A percentile compares a stretch with the other conserved stretches of the same genome.
These are phyloP conservation scores for Puccinia triticina DNA, from an alignment of 1,284 basidiomycete species.

Conservation along the genomic window DNA sequence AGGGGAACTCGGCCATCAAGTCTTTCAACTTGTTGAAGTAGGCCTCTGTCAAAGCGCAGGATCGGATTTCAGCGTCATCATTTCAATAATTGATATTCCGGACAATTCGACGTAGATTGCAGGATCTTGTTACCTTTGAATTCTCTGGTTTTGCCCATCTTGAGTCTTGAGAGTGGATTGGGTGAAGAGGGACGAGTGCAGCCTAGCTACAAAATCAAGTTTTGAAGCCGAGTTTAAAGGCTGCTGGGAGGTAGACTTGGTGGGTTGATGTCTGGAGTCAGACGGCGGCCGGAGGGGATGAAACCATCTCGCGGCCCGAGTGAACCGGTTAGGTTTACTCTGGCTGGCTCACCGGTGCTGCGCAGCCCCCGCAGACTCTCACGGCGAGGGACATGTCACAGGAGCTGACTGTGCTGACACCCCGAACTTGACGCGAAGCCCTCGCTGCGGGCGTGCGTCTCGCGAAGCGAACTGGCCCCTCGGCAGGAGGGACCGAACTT, in stretches of 20 bases:
- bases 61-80: conserved; percentile 64
- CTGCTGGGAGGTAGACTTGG: conserved; percentile 16
- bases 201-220: conserved; percentile 53
- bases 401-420: no score
- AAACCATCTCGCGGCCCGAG: no score
- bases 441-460: no score
- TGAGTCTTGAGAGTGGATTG: conserved; percentile 1
- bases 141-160: conserved; percentile 51
- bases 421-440: no score
- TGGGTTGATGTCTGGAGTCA: neutral
- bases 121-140: conserved; percentile 41
- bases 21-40: conserved; percentile 96
- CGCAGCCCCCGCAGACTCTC: no score
- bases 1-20: conserved; percentile 85
- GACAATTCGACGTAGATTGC: no score
- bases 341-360: conserved; percentile 20
- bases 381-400: no score
- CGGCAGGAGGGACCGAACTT: no score
- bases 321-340: conserved; percentile 40
- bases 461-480: no score
- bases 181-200: conserved; percentile 25
- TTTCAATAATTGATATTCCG: neutral
- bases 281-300: neutral
- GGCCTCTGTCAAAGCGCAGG: conserved; percentile 83
- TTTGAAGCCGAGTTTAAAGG: conserved; percentile 53